Evolutionary conservation across 257 asterid genomes (phyloP).

Genomic region (Ballota nigra): DNA sequence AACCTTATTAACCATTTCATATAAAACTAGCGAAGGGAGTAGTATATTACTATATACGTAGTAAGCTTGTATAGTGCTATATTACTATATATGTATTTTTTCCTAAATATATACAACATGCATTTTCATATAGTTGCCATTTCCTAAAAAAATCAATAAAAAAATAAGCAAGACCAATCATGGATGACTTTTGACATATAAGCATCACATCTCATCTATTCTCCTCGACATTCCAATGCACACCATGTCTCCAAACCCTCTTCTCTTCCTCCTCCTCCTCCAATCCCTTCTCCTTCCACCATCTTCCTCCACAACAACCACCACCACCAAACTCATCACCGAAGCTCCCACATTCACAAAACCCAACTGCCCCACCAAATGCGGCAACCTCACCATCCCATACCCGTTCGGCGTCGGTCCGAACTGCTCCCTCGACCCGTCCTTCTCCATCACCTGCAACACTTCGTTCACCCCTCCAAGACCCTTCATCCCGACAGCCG

Average conservation of each 20-base stretch:
- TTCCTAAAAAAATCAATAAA: not conserved
- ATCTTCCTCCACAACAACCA: conserved; percentile 6
- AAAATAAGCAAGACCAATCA: not conserved
- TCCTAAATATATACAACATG: too few relatives aligned
- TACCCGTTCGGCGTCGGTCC: conserved; percentile 49
- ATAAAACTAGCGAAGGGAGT: too few relatives aligned
- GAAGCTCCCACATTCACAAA: conserved; percentile 19
- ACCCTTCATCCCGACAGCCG: not conserved
- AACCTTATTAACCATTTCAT: too few relatives aligned
- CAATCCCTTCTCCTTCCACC: not conserved
- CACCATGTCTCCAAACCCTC: not conserved
- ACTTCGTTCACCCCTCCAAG: conserved; percentile 28
- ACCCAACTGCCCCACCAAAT: conserved; percentile 39
- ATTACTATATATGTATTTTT: too few relatives aligned
- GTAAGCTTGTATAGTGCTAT: too few relatives aligned
- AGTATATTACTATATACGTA: too few relatives aligned
- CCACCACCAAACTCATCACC: not conserved
- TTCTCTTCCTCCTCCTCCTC: conserved; percentile 3
- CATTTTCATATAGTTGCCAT: not conserved
- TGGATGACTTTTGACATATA: not conserved
- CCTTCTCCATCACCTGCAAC: conserved; percentile 44
- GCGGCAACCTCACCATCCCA: conserved; percentile 49
- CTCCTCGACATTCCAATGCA: not conserved
- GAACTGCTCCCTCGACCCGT: conserved; percentile 29
- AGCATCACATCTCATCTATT: not conserved